Percentiles rank a stretch among this genome's conserved stretches.
Conservation (phyloP, 2,329 filamentous ascomycete species). For the Colletotrichum sp. region DNA sequence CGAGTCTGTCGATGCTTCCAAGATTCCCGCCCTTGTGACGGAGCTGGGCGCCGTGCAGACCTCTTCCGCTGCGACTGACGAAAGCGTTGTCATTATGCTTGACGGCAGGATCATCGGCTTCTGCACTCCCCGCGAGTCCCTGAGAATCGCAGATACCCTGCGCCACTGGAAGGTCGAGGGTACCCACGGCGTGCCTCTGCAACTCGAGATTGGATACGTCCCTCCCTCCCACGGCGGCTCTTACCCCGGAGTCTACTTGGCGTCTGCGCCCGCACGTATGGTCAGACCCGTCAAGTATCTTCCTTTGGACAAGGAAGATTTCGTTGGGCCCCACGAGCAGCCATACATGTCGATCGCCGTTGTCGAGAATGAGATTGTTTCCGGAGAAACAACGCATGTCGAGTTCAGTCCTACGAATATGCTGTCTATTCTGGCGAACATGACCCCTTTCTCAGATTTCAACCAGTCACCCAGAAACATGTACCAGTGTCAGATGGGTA, state of each 20-base stretch:
- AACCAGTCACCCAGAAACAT: constrained; percentile 99
- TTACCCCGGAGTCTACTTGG: constrained; percentile 95
- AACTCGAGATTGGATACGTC: constrained; percentile 91
- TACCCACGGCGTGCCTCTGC: constrained; percentile 76
- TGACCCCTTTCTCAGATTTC: constrained; percentile 98
- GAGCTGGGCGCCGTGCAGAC: constrained; percentile 80
- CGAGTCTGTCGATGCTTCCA: constrained; percentile 72
- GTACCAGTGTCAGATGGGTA: constrained; percentile 99
- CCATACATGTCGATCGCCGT: constrained; percentile 98
- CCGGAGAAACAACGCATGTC: constrained; percentile 91
- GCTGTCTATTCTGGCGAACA: constrained; percentile 95
- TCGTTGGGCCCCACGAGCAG: constrained; percentile 92
- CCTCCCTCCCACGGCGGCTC: constrained; percentile 90
- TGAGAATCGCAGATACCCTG: constrained; percentile 82
- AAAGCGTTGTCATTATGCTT: constrained; percentile 88
- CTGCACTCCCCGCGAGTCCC: constrained; percentile 84
- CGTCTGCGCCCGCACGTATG: constrained; percentile 85
- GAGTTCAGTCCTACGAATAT: constrained; percentile 96
- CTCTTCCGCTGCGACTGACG: constrained; percentile 79
- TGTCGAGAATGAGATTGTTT: constrained; percentile 83
- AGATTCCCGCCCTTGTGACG: constrained; percentile 74
- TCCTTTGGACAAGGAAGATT: constrained; percentile 83
- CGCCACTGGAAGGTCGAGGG: constrained; percentile 96
- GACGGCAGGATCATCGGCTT: constrained; percentile 91
- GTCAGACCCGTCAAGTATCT: constrained; percentile 91